phyloP scores from a whole-genome alignment of 768 basidiomycete genomes.

The Zangia roseola region DNA sequence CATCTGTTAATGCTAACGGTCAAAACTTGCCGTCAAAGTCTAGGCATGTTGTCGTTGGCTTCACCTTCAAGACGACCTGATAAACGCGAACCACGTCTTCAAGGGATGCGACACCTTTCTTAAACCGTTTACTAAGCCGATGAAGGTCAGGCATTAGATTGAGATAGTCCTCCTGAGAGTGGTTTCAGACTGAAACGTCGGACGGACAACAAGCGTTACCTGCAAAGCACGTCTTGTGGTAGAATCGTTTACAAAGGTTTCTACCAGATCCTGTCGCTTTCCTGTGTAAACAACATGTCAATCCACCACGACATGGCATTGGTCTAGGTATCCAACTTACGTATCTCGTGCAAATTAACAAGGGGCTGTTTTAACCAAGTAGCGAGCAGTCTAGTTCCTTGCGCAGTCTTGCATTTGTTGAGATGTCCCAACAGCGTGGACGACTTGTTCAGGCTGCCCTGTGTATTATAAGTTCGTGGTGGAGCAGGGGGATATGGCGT shows the following conservation, averaged over 20 bases:
- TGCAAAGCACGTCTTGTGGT: slow-evolving; percentile 70
- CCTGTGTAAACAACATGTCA: slow-evolving; percentile 40
- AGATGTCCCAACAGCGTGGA: slow-evolving; percentile 86
- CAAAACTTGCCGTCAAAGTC: not conserved
- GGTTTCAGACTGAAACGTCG: not conserved
- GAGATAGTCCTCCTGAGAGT: slow-evolving; percentile 74
- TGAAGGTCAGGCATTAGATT: slow-evolving; percentile 93
- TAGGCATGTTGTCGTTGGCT: not conserved
- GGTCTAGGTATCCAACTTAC: slow-evolving; percentile 42
- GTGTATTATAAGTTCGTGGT: not conserved
- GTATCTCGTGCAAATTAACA: slow-evolving; percentile 90
- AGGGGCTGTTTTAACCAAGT: slow-evolving; percentile 97
- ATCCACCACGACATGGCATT: not conserved
- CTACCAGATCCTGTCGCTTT: slow-evolving; percentile 84
- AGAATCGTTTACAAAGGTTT: slow-evolving; percentile 79
- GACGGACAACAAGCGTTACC: slow-evolving; percentile 36
- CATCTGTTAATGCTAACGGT: slow-evolving; percentile 45
- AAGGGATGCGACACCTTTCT: slow-evolving; percentile 76
- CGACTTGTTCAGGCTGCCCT: slow-evolving; percentile 70
- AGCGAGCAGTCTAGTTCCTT: slow-evolving; percentile 83
- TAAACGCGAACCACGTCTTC: slow-evolving; percentile 97
- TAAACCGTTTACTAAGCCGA: slow-evolving; percentile 88
- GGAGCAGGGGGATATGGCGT: not conserved
- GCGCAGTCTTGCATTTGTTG: slow-evolving; percentile 95
- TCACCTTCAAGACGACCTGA: slow-evolving; percentile 84